Evolutionary conservation across 371 early-diverging fungal species (phyloP).

Genomic region (Synchytrium microbalum): DNA sequence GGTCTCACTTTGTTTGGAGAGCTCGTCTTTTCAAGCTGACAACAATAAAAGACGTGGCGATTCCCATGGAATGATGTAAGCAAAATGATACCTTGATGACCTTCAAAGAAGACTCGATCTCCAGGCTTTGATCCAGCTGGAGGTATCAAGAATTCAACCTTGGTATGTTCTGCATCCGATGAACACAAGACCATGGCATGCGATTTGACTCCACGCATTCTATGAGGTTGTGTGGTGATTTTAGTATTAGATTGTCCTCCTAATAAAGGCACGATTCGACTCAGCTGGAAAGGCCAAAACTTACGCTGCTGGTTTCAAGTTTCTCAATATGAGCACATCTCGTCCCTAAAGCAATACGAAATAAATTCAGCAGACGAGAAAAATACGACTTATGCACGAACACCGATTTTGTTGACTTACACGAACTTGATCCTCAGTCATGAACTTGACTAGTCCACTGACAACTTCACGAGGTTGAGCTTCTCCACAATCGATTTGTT

Average conservation of each 20-base stretch:
- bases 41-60: neutral
- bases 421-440: slow-evolving; percentile 65
- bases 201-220: slow-evolving; percentile 93
- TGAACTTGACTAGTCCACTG: slow-evolving; percentile 86
- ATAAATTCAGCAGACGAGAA: neutral
- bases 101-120: slow-evolving; percentile 83
- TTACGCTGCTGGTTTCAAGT: slow-evolving; percentile 83
- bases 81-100: slow-evolving; percentile 56
- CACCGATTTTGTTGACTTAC: slow-evolving; percentile 15
- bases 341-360: slow-evolving; percentile 25
- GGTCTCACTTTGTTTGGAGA: no score
- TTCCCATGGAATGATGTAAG: slow-evolving; percentile 6
- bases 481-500: slow-evolving; percentile 88
- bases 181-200: slow-evolving; percentile 93
- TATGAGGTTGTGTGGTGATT: slow-evolving; percentile 10
- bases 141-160: slow-evolving; percentile 85
- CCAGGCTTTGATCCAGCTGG: slow-evolving; percentile 82
- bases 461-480: slow-evolving; percentile 80
- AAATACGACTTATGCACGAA: slow-evolving; percentile 14
- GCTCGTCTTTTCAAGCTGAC: no score
- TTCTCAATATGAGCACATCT: slow-evolving; percentile 64
- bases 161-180: slow-evolving; percentile 70
- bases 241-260: neutral
- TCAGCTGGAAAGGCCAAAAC: slow-evolving; percentile 3
- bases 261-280: neutral